Evolutionary conservation across 345 rosid genomes (phyloP), one percentile per base, ranked within the genome.

Genomic region (Populus nigra): DNA sequence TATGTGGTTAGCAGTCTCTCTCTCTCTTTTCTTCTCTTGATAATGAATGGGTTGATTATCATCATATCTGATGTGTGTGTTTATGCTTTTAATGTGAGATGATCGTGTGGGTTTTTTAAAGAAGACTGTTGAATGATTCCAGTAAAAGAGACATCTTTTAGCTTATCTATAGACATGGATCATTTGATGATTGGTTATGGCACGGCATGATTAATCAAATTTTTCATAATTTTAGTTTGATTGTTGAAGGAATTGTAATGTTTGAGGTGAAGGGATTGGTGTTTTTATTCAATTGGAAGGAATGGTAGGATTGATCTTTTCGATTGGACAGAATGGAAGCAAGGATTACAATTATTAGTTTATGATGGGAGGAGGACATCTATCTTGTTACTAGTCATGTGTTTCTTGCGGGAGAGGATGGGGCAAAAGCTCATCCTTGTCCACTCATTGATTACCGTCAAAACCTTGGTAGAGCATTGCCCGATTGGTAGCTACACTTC

Each of bases 1-100:
- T 96, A 78, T 93, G 98, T 73, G 99, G 98, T 96, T 61, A 71
- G 90, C 83, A 25, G 67, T 75, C 72, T 69, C 71, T 77, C 33
- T 33, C 72, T 69, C 74, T 69, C 71, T 77, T 68, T 31, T 35
- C 27, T 36, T 72, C 59, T 69, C 55, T n/a, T 17, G 8, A 43
- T 57, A 29, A 68, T 72, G 45, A 23, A 31, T 33, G 15, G 36
- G 29, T 41, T 27, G 45, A 75, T 57, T 63, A 29, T 35, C 66
- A 45, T 5, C 18, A 16, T n/a, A 16, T 62, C 41, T 78, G 77
- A 35, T 41, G 5, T 69, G 16, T 29, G n/a, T 49, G 43, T 10
- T 25, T 66, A 8, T 72, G 36, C 3, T 53, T 25, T 74, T 29
- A 43, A 33, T 69, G 29, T 11, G 15, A 59, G 20, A 41, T 59